These are phyloP conservation scores for Nemania diffusa DNA, from an alignment of 2,329 filamentous ascomycete genomes.

Conservation along the genomic window DNA sequence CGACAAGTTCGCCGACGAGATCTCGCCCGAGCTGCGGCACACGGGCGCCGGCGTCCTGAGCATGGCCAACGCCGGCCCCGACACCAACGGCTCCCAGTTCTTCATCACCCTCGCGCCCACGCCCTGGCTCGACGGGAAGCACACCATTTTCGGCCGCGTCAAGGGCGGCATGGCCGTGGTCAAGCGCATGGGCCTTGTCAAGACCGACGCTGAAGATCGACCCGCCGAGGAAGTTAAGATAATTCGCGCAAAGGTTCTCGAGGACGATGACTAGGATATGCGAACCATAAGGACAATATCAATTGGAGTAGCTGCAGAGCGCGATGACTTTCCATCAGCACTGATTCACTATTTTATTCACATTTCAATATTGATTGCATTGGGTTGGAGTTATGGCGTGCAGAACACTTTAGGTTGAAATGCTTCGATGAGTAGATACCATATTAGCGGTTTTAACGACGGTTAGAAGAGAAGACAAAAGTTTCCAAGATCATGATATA, in stretches of 20 bases:
- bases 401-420: slow-evolving; percentile 19
- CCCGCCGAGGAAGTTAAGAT: slow-evolving; percentile 87
- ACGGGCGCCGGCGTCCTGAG: slow-evolving; percentile 92
- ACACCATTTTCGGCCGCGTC: slow-evolving; percentile 95
- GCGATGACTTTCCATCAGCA: background rate
- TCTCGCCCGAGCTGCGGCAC: slow-evolving; percentile 80
- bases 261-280: slow-evolving; percentile 58
- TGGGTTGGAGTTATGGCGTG: slow-evolving; percentile 38
- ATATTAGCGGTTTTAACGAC: slow-evolving; percentile 7
- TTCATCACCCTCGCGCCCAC: slow-evolving; percentile 95
- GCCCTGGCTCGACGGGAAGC: slow-evolving; percentile 96
- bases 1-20: slow-evolving; percentile 94
- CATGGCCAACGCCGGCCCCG: slow-evolving; percentile 94
- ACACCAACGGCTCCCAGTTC: slow-evolving; percentile 96
- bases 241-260: slow-evolving; percentile 74
- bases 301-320: background rate
- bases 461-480: background rate
- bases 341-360: background rate
- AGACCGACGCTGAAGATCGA: slow-evolving; percentile 82
- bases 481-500: slow-evolving; percentile 8
- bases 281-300: background rate
- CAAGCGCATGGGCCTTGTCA: slow-evolving; percentile 86
- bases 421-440: slow-evolving; percentile 22
- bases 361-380: slow-evolving; percentile 29
- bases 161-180: slow-evolving; percentile 85